phyloP scores from a whole-genome alignment of 345 rosid genomes.

The Lenwebbia sp. region DNA sequence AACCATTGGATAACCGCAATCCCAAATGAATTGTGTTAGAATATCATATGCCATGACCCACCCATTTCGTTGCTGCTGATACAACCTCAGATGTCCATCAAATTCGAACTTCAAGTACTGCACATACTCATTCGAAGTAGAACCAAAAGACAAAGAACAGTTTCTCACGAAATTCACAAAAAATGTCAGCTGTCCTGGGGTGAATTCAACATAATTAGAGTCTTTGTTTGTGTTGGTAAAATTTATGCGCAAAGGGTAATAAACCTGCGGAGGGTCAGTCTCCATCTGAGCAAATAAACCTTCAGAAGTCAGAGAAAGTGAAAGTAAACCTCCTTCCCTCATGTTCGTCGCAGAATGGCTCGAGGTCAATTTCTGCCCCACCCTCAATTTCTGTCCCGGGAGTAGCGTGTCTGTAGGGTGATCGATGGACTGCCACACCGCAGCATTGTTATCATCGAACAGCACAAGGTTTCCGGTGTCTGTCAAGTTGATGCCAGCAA shows the following conservation, averaged over 20 bases:
- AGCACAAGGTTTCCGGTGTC: constrained; percentile 9
- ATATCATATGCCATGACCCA: too few species aligned
- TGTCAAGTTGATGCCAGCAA: neutral
- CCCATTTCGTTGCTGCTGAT: too few species aligned
- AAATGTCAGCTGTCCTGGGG: neutral
- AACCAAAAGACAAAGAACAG: neutral
- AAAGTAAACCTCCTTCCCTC: neutral
- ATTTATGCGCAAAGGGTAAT: neutral
- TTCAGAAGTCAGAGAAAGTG: neutral
- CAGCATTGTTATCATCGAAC: neutral
- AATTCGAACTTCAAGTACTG: constrained; percentile 1
- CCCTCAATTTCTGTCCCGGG: neutral
- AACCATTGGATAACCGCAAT: too few species aligned
- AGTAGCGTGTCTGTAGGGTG: constrained; percentile 10
- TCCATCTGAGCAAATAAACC: too few species aligned
- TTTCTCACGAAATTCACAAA: neutral
- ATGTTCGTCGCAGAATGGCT: neutral
- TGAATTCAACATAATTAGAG: neutral
- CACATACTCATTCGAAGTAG: neutral
- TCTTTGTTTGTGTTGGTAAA: neutral
- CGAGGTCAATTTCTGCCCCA: constrained; percentile 4
- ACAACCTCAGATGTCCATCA: constrained; percentile 14
- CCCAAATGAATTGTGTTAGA: too few species aligned
- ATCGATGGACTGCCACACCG: constrained; percentile 14
- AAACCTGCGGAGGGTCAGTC: neutral